Percentiles rank a stretch among this genome's conserved stretches.
phyloP scores from a whole-genome alignment of 305 asterid species.

The Salvia sclarea region DNA sequence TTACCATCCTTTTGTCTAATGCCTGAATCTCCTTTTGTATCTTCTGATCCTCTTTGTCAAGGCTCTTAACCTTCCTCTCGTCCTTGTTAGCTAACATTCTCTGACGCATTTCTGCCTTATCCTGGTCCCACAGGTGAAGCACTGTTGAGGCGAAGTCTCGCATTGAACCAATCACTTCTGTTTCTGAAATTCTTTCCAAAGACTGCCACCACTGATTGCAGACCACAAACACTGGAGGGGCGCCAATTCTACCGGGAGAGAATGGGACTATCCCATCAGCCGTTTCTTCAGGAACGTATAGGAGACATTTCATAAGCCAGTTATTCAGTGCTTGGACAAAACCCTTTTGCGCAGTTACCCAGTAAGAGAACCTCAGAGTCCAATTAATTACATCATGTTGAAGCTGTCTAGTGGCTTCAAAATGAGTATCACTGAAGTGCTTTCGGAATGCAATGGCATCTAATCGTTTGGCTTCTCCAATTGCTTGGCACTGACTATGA shows the following conservation, averaged over 20 bases:
- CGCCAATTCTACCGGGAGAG: constrained; percentile 92
- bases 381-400: constrained; percentile 78
- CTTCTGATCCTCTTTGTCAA: constrained; percentile 85
- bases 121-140: constrained; percentile 80
- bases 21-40: constrained; percentile 85
- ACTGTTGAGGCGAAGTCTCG: constrained; percentile 66
- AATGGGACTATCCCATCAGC: constrained; percentile 81
- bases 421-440: constrained; percentile 67
- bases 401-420: constrained; percentile 83
- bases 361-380: constrained; percentile 73
- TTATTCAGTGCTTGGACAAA: constrained; percentile 66
- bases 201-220: constrained; percentile 92
- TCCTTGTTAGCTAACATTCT: constrained; percentile 70
- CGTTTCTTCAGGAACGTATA: constrained; percentile 93
- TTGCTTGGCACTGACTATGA: constrained; percentile 78
- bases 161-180: constrained; percentile 80
- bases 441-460: constrained; percentile 71
- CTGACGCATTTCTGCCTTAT: constrained; percentile 69
- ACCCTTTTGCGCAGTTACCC: constrained; percentile 80
- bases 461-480: constrained; percentile 73
- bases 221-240: constrained; percentile 79
- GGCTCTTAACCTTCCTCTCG: constrained; percentile 71
- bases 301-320: constrained; percentile 95
- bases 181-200: constrained; percentile 71
- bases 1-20: constrained; percentile 63